Evolutionary conservation across 2,329 filamentous ascomycete genomes (phyloP).

Genomic region (Cercospora sojina): DNA sequence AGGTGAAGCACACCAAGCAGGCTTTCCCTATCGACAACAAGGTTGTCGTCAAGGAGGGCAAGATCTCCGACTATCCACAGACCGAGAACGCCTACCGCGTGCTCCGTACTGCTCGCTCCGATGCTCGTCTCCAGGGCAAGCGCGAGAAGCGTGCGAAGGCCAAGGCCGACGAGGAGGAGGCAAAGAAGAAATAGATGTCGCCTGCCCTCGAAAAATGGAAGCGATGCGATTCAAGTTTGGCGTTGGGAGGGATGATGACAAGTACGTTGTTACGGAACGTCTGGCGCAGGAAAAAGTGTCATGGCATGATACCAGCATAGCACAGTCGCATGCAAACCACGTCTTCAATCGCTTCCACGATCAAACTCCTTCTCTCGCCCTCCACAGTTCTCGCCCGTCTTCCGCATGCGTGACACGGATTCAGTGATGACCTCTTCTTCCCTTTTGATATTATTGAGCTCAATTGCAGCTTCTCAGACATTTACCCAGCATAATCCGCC

Average conservation of each 20-base stretch:
- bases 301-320: slow-evolving; percentile 28
- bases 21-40: slow-evolving; percentile 72
- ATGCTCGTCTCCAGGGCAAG: slow-evolving; percentile 76
- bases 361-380: not conserved
- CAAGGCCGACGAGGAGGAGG: slow-evolving; percentile 75
- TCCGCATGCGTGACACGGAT: not conserved
- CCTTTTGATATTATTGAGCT: no score
- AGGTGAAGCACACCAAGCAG: slow-evolving; percentile 42
- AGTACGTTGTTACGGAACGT: slow-evolving; percentile 25
- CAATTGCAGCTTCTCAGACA: no score
- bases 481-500: no score
- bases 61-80: slow-evolving; percentile 66
- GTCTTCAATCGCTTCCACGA: slow-evolving; percentile 29
- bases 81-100: slow-evolving; percentile 85
- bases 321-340: slow-evolving; percentile 25
- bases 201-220: slow-evolving; percentile 15
- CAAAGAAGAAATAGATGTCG: slow-evolving; percentile 73
- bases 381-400: not conserved
- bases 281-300: slow-evolving; percentile 26
- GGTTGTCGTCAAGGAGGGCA: slow-evolving; percentile 74
- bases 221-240: slow-evolving; percentile 29
- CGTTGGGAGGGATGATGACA: slow-evolving; percentile 25
- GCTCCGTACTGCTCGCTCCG: slow-evolving; percentile 80
- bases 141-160: slow-evolving; percentile 92
- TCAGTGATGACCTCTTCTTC: not conserved